These are phyloP conservation scores for Metschnikowia matae DNA, from an alignment of 805 yeast genomes.

Conservation along the genomic window DNA sequence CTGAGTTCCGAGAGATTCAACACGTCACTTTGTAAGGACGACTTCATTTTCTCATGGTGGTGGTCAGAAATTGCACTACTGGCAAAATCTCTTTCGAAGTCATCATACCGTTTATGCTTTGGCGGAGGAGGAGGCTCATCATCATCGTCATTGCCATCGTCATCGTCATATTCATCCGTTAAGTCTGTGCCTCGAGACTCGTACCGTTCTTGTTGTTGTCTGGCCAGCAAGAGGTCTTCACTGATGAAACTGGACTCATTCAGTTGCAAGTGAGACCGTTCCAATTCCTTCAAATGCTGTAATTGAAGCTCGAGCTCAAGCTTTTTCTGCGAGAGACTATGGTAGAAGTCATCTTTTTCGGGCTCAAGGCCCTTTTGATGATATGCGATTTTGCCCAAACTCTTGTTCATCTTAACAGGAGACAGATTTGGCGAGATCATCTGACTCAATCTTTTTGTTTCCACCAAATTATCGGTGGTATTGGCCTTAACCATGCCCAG, in stretches of 20 bases:
- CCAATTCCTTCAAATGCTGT: slow-evolving; percentile 30
- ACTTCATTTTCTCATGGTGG: slow-evolving; percentile 33
- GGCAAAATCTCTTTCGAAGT: slow-evolving; percentile 23
- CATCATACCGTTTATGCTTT: slow-evolving; percentile 26
- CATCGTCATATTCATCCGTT: slow-evolving; percentile 27
- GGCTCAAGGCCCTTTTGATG: neutral
- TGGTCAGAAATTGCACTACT: slow-evolving; percentile 17
- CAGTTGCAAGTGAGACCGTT: slow-evolving; percentile 17
- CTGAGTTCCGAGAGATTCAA: slow-evolving; percentile 63
- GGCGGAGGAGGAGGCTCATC: slow-evolving; percentile 40
- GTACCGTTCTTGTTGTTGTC: slow-evolving; percentile 4
- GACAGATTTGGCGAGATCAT: slow-evolving; percentile 16
- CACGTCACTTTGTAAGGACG: slow-evolving; percentile 42
- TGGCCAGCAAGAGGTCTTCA: slow-evolving; percentile 34
- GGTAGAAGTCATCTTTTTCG: slow-evolving; percentile 17
- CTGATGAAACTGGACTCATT: slow-evolving; percentile 29
- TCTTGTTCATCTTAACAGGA: slow-evolving; percentile 19
- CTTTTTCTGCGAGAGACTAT: slow-evolving; percentile 26
- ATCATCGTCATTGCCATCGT: too few relatives aligned
- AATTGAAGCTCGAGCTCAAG: slow-evolving; percentile 40
- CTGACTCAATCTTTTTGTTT: slow-evolving; percentile 13
- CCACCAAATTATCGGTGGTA: slow-evolving; percentile 11
- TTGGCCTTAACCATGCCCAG: slow-evolving; percentile 15
- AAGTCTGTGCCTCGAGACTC: slow-evolving; percentile 24
- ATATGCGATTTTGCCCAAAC: neutral